Evolutionary conservation across 2,329 filamentous ascomycete species (phyloP), one percentile per base, ranked within the genome.

Genomic region (Macrophomina pseudophaseolina): DNA sequence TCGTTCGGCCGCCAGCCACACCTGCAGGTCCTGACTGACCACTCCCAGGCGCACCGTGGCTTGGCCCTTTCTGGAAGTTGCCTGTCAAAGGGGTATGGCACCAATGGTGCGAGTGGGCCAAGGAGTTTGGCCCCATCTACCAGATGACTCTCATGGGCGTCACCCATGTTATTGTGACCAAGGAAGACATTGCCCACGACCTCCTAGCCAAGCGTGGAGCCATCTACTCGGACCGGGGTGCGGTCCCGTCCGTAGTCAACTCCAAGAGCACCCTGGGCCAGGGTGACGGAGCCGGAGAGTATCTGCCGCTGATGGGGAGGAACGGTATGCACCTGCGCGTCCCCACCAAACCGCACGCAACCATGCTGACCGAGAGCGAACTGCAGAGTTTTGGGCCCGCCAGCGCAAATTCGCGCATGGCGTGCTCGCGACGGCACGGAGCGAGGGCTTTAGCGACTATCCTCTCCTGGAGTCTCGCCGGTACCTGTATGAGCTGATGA

Each of bases 171-270:
- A 65, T 32, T 18, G 42, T 67, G 9, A 38, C 66, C 11, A 56
- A 48, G 7, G 66, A 67, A 30, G 33, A 62, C 18, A 65, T 67
- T n/a, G 66, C 66, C 2, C 44, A 67, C n/a, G 66, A 67, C n/a
- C 44, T 67, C 28, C 23, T 67, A 4, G 63, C 46, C 6, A 60
- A 46, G 18, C 42, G 66, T 2, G 53, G 35, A 4, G 44, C 11
- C 11, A 51, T 30, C 16, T 56, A 59, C 40, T 52, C 49, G 7
- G 66, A 67, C 51, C 62, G 60, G 38, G 59, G 59, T 9, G 30
- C 30, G 5, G 56, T 65, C 1, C 38, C 38, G 38, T 40, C 38
- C 38, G 38, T 40, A 14, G 38, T 40, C 38, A 40, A 40, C 38
- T 40, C 38, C 38, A 40, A 40, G 38, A 35, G 48, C 42, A 63